phyloP scores from a whole-genome alignment of 352 stramenopile species.

The Phytophthora quininea region DNA sequence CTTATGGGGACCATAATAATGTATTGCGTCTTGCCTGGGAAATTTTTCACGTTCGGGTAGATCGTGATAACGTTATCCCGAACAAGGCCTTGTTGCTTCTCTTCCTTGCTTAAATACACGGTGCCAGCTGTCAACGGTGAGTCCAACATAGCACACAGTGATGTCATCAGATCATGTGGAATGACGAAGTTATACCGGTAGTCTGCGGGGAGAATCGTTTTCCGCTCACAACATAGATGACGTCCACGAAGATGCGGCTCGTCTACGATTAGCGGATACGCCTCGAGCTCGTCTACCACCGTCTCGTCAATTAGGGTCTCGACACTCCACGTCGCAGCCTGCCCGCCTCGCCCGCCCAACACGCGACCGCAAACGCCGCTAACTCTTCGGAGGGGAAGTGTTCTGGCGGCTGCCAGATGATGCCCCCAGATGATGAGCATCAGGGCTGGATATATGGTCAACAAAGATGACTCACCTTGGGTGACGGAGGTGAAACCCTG shows the following conservation, averaged over 20 bases:
- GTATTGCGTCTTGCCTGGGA: neutral
- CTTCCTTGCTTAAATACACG: neutral
- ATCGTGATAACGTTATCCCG: constrained; percentile 1
- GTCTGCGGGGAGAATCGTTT: neutral
- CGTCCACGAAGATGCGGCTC: constrained; percentile 2
- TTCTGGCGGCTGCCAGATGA: too few relatives aligned
- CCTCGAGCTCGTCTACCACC: neutral
- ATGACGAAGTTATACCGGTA: constrained; percentile 6
- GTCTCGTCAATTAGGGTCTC: too few relatives aligned
- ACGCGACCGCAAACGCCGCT: too few relatives aligned
- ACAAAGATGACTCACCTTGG: too few relatives aligned
- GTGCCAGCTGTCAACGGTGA: neutral
- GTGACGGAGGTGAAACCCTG: too few relatives aligned
- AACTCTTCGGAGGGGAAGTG: too few relatives aligned
- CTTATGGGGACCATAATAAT: constrained; percentile 1
- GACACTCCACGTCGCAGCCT: too few relatives aligned
- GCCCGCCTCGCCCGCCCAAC: too few relatives aligned
- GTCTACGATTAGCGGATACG: constrained; percentile 15
- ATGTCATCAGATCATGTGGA: neutral
- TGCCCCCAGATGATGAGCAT: too few relatives aligned
- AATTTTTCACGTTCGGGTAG: neutral
- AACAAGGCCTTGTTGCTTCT: neutral
- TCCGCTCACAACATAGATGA: constrained; percentile 8
- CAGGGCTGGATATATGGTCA: too few relatives aligned
- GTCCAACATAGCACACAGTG: neutral